Base-by-base conservation (phyloP, 1,284 basidiomycete species). In the Irpex lacteus region DNA sequence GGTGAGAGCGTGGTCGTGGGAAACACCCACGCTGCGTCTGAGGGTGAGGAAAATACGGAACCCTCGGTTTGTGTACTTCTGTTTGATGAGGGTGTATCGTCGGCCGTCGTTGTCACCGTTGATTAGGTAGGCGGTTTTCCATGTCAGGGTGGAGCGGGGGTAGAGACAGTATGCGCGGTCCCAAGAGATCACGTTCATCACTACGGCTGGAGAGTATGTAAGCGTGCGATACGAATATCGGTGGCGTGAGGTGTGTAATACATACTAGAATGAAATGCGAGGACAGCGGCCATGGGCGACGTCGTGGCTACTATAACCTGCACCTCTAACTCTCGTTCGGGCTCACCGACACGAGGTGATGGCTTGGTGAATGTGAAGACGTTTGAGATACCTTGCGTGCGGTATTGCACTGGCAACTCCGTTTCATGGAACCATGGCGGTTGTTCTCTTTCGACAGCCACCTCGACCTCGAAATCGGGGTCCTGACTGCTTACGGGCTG, bases 151-250 rank as follows among this genome's bases (percentile, higher is more conserved):
- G 5, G 74, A 69, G 26, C 61, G 63, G 6, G 75, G 74, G 65
- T 70, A 76, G 47, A 74, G 69, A 59, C 70, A 69, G 57, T 72
- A 72, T 2, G 74, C 74, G 26, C 63, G 66, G 1, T 66, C 66
- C 49, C 66, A 70, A 3, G 68, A 61, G 44, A 75, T 73, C 36
- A 73, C 55, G 59, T 73, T 74, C 71, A 75, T 71, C 4, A 74
- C 73, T 19, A 60, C 63, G 1, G 72, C 73, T 74, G 58, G 4
- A 87, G 87, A 75, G 7, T 34, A 34, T 34, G 40, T 47, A 13
- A 47, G 44, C 44, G 44, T 21, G n/a, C 56, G 52, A 49, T 11
- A 19, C 32, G 5, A 34, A 6, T 34, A 55, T 8, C 5, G n/a
- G 56, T 18, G 37, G 8, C 19, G 38, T 38, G 37, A 7, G 34